Conservation (phyloP, 2,329 filamentous ascomycete species). For the Calonectria fujianensis region DNA sequence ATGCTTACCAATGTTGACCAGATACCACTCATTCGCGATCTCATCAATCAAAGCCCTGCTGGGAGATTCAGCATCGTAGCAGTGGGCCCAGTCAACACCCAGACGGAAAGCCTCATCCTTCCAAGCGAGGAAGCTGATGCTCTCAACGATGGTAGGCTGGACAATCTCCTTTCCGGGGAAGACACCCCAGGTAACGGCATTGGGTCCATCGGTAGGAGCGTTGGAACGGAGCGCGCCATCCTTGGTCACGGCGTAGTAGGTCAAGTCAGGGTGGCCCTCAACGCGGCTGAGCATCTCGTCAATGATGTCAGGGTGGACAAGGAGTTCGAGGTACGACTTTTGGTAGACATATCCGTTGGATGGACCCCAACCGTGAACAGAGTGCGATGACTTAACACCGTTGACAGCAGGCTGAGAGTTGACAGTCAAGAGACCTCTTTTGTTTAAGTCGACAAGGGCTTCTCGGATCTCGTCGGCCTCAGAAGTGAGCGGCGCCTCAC, state of each 20-base stretch:
- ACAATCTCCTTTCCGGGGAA: slow-evolving; percentile 99
- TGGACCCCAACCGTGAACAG: slow-evolving; percentile 95
- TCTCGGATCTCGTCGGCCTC: slow-evolving; percentile 88
- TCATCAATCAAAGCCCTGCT: slow-evolving; percentile 87
- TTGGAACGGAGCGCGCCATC: slow-evolving; percentile 89
- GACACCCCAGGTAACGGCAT: slow-evolving; percentile 99
- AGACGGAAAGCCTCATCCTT: slow-evolving; percentile 97
- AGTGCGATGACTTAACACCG: slow-evolving; percentile 89
- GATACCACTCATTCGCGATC: slow-evolving; percentile 92
- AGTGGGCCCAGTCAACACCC: slow-evolving; percentile 95
- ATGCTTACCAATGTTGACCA: slow-evolving; percentile 92
- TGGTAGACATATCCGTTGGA: slow-evolving; percentile 98
- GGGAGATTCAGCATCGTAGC: slow-evolving; percentile 84
- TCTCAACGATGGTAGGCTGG: slow-evolving; percentile 99
- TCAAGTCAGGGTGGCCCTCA: slow-evolving; percentile 85
- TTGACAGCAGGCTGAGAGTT: slow-evolving; percentile 98
- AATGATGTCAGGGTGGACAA: slow-evolving; percentile 88
- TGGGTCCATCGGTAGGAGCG: slow-evolving; percentile 88
- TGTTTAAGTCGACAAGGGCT: slow-evolving; percentile 88
- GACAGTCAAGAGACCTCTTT: slow-evolving; percentile 91
- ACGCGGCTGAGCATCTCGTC: slow-evolving; percentile 86
- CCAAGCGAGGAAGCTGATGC: slow-evolving; percentile 97
- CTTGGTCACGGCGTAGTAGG: slow-evolving; percentile 95
- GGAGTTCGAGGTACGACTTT: slow-evolving; percentile 95
- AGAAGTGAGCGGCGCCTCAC: slow-evolving; percentile 87